Evolutionary conservation across 2,329 filamentous ascomycete species (phyloP).

Genomic region (Graphilbum sp.): DNA sequence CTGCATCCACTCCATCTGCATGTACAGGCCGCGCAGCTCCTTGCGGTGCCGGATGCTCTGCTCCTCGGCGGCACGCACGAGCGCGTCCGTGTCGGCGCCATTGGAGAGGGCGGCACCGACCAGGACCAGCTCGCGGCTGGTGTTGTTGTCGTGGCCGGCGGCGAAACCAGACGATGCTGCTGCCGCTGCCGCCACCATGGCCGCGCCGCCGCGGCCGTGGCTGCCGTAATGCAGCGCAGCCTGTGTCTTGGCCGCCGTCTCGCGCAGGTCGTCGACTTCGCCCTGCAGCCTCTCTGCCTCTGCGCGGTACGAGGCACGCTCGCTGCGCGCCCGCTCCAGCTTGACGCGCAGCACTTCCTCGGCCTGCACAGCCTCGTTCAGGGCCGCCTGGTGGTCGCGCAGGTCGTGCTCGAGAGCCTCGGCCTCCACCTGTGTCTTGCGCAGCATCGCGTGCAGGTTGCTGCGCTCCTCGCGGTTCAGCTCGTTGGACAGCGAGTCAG

Average conservation of each 20-base stretch:
- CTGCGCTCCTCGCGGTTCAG: constrained; percentile 36
- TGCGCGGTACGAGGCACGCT: constrained; percentile 39
- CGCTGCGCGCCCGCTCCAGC: constrained; percentile 51
- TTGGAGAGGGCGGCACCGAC: constrained; percentile 11
- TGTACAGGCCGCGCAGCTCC: constrained; percentile 65
- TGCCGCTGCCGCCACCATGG: constrained; percentile 3
- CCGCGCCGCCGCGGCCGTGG: constrained; percentile 6
- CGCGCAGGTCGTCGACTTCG: constrained; percentile 30
- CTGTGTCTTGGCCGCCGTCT: constrained; percentile 20
- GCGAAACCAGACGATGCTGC: too few species aligned
- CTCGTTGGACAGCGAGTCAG: constrained; percentile 14
- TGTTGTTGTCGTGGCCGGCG: constrained; percentile 3
- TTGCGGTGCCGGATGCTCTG: constrained; percentile 55
- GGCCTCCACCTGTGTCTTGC: constrained; percentile 44
- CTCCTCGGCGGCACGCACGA: constrained; percentile 38
- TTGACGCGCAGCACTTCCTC: constrained; percentile 48
- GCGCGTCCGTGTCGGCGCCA: constrained; percentile 39
- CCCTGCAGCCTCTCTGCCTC: constrained; percentile 37
- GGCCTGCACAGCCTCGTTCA: constrained; percentile 38
- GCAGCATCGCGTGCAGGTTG: constrained; percentile 43
- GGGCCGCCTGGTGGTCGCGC: constrained; percentile 48
- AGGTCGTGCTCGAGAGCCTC: constrained; percentile 60
- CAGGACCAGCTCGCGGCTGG: constrained; percentile 6
- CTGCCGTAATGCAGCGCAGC: constrained; percentile 11
- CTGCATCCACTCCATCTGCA: constrained; percentile 85